Evolutionary conservation across 2,329 filamentous ascomycete species (phyloP).

Genomic region (Colletotrichum tanaceti): DNA sequence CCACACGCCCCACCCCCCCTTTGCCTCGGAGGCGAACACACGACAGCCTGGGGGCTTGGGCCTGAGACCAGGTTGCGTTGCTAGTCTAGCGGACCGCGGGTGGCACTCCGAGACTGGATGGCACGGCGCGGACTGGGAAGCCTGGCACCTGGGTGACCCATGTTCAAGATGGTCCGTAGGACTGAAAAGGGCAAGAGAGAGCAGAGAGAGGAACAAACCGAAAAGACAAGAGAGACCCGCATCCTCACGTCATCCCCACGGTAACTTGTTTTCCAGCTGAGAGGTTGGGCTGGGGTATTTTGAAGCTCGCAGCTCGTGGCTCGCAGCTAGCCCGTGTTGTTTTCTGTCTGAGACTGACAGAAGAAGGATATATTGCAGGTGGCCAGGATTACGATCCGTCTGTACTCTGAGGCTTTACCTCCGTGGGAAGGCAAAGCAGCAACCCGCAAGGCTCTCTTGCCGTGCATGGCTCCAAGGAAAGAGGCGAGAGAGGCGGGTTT

Average conservation of each 20-base stretch:
- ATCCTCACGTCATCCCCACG: constrained; percentile 36
- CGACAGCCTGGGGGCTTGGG: constrained; percentile 3
- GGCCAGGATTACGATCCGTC: background rate
- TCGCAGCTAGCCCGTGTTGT: too few relatives aligned
- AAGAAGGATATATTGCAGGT: background rate
- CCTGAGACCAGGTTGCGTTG: background rate
- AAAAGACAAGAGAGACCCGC: constrained; percentile 16
- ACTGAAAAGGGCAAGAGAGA: constrained; percentile 15
- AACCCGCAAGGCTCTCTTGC: background rate
- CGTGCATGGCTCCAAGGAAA: background rate
- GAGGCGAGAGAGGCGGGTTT: background rate
- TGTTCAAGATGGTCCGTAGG: constrained; percentile 1
- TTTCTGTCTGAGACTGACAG: constrained; percentile 12
- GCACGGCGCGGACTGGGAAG: constrained; percentile 9
- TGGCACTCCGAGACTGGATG: constrained; percentile 36
- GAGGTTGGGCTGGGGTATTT: background rate
- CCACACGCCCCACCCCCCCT: constrained; percentile 7
- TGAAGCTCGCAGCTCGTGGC: background rate
- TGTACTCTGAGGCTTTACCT: background rate
- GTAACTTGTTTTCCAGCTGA: constrained; percentile 16
- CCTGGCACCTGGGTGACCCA: constrained; percentile 9
- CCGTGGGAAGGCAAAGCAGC: background rate
- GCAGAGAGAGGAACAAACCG: background rate
- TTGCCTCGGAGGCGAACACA: constrained; percentile 12
- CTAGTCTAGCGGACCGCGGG: constrained; percentile 31